Evolutionary conservation across 345 rosid genomes (phyloP).

Genomic region (Eucalyptus pauciflora): DNA sequence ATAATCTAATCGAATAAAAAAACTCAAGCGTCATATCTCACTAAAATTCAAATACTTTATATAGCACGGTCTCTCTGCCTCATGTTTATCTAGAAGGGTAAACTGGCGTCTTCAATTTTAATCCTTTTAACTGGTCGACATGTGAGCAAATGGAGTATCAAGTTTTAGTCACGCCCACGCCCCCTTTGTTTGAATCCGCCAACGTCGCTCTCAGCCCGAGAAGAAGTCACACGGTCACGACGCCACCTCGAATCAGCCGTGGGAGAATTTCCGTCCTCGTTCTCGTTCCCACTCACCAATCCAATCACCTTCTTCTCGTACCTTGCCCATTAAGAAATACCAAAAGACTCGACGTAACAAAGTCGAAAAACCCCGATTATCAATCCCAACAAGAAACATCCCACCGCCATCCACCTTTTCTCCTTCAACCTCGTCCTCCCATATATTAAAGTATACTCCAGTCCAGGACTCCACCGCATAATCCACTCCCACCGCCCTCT

Average conservation of each 20-base stretch:
- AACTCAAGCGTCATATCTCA: background rate
- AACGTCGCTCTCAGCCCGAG: background rate
- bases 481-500: background rate
- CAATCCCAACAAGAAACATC: conserved; percentile 1
- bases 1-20: background rate
- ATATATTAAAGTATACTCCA: background rate
- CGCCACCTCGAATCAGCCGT: background rate
- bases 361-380: background rate
- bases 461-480: background rate
- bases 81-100: background rate
- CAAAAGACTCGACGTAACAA: background rate
- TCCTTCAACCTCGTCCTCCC: background rate
- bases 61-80: background rate
- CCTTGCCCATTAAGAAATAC: background rate
- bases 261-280: background rate
- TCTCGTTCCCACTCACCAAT: background rate
- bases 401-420: conserved; percentile 12
- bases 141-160: background rate
- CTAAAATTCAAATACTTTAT: background rate
- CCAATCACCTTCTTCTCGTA: background rate
- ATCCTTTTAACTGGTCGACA: background rate
- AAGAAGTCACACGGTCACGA: background rate
- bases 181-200: background rate
- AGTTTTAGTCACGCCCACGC: background rate
- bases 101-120: background rate